Conservation (phyloP, 2,329 filamentous ascomycete species). For the Samsoniella hepiali region DNA sequence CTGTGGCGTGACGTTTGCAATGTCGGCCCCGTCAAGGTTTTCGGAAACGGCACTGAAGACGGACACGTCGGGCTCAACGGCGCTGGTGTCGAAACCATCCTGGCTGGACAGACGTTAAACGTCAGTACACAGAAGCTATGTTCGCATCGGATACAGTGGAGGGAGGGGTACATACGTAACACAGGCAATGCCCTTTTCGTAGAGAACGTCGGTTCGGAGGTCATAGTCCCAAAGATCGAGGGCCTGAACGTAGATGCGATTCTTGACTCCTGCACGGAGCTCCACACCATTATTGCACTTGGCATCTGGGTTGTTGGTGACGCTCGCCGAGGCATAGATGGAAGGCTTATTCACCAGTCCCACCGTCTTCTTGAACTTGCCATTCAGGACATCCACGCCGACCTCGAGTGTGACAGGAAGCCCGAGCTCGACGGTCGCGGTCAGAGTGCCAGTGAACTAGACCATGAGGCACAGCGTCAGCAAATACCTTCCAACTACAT, state of each 20-base stretch:
- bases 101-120: neutral
- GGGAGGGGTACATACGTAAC: neutral
- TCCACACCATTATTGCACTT: neutral
- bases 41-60: neutral
- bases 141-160: neutral
- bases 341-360: constrained; percentile 3
- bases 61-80: neutral
- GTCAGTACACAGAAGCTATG: neutral
- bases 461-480: neutral
- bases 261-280: constrained; percentile 9
- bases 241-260: constrained; percentile 1
- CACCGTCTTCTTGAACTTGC: constrained; percentile 10
- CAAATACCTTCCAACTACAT: too few relatives aligned
- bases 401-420: constrained; percentile 9
- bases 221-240: neutral
- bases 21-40: neutral
- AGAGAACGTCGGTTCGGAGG: neutral
- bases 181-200: neutral
- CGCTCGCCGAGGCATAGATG: neutral
- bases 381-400: constrained; percentile 12
- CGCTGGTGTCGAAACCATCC: neutral
- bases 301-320: neutral
- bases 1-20: neutral
- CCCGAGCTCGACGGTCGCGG: neutral
- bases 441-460: neutral